These are phyloP conservation scores for Metarhizium guizhouense DNA, from an alignment of 2,329 filamentous ascomycete species.

Conservation along the genomic window DNA sequence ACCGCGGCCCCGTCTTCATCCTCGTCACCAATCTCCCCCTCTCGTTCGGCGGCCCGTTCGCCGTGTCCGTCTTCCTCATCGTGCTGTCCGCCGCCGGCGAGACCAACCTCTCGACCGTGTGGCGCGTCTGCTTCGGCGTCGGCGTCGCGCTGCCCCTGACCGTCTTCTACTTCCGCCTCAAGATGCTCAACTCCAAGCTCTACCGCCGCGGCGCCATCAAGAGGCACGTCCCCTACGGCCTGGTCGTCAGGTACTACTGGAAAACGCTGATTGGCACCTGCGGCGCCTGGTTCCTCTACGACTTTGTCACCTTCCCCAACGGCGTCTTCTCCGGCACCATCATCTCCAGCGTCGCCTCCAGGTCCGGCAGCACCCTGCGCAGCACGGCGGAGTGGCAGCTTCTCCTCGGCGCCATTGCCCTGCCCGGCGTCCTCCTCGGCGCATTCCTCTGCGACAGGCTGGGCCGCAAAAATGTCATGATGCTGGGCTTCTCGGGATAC, in stretches of 20 bases:
- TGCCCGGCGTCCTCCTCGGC: slow-evolving; percentile 41
- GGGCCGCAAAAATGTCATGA: slow-evolving; percentile 40
- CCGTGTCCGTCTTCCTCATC: slow-evolving; percentile 36
- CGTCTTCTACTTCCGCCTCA: slow-evolving; percentile 47
- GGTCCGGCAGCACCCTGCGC: slow-evolving; percentile 25
- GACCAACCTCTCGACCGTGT: slow-evolving; percentile 30
- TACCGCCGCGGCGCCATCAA: slow-evolving; percentile 46
- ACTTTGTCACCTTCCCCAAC: slow-evolving; percentile 38
- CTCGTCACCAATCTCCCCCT: slow-evolving; percentile 33
- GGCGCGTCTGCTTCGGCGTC: slow-evolving; percentile 40
- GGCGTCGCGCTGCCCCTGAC: slow-evolving; percentile 40
- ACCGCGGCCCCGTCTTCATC: slow-evolving; percentile 33
- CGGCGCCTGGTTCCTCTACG: slow-evolving; percentile 47
- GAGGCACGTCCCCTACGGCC: slow-evolving; percentile 35
- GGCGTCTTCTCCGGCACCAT: slow-evolving; percentile 37
- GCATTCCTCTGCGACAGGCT: slow-evolving; percentile 37
- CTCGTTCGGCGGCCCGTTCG: slow-evolving; percentile 25
- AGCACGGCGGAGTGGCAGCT: slow-evolving; percentile 40
- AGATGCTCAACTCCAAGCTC: slow-evolving; percentile 41
- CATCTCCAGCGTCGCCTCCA: slow-evolving; percentile 26
- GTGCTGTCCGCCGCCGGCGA: slow-evolving; percentile 28
- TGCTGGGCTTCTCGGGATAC: slow-evolving; percentile 40
- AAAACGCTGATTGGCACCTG: slow-evolving; percentile 42
- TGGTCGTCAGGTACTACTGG: slow-evolving; percentile 46
- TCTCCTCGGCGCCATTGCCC: slow-evolving; percentile 31